Conservation (phyloP, 1,139 yeast genomes). For the Nematodospora anomalae region DNA sequence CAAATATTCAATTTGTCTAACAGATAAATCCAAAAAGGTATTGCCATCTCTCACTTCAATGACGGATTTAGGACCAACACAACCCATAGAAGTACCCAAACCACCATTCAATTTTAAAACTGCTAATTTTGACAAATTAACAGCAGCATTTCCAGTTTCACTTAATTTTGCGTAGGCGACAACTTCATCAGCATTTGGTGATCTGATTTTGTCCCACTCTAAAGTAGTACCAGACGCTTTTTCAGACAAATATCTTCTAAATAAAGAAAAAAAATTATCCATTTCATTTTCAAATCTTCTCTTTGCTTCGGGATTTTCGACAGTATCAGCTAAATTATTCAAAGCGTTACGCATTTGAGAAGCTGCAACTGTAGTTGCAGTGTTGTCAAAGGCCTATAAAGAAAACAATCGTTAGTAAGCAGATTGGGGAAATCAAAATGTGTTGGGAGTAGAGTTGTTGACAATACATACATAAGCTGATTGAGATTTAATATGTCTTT, state of each 20-base stretch:
- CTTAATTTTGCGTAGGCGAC: conserved; percentile 64
- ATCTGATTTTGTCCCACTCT: conserved; percentile 95
- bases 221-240: conserved; percentile 83
- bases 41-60: conserved; percentile 98
- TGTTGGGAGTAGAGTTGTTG: conserved; percentile 23
- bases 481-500: conserved; percentile 75
- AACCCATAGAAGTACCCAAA: conserved; percentile 98
- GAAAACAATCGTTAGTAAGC: neutral
- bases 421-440: neutral
- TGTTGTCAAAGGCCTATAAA: conserved; percentile 84
- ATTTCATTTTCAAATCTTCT: conserved; percentile 79
- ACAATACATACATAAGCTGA: conserved; percentile 55
- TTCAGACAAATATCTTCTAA: conserved; percentile 88
- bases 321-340: conserved; percentile 84
- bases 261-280: conserved; percentile 92
- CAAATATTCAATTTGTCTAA: conserved; percentile 94
- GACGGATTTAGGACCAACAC: conserved; percentile 98
- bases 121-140: conserved; percentile 79
- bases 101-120: conserved; percentile 97
- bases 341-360: conserved; percentile 97
- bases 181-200: conserved; percentile 86
- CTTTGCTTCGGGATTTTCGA: conserved; percentile 56
- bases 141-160: conserved; percentile 28
- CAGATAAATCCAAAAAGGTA: conserved; percentile 91
- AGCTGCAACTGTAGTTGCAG: conserved; percentile 95